Evolutionary conservation across 2,329 filamentous ascomycete species (phyloP).

Genomic region (Sordariomycetes sp.): DNA sequence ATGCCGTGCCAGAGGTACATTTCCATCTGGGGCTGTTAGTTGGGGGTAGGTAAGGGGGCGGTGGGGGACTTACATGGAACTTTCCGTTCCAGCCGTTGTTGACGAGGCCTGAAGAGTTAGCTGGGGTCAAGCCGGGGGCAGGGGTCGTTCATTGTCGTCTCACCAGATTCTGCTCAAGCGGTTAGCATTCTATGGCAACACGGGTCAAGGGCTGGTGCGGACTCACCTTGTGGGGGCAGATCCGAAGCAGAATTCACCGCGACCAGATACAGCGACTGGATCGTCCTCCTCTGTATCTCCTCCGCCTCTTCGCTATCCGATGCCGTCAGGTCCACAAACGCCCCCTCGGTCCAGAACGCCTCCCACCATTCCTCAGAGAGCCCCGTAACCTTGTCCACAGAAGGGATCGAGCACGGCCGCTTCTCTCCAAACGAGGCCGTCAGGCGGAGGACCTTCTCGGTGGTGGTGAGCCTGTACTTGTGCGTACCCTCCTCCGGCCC

Average conservation of each 20-base stretch:
- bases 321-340: conserved; percentile 27
- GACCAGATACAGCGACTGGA: conserved; percentile 30
- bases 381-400: not conserved
- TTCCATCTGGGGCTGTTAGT: conserved; percentile 24
- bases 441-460: not conserved
- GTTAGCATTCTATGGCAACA: not conserved
- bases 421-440: conserved; percentile 1
- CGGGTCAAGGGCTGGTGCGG: not conserved
- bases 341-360: conserved; percentile 25
- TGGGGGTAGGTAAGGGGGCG: not conserved
- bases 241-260: conserved; percentile 20
- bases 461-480: conserved; percentile 16
- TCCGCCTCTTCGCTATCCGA: conserved; percentile 23
- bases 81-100: conserved; percentile 34
- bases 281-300: conserved; percentile 30
- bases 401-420: not conserved
- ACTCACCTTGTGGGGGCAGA: conserved; percentile 4
- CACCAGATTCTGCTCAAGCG: conserved; percentile 2
- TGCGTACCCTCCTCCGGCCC: conserved; percentile 11
- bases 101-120: conserved; percentile 20
- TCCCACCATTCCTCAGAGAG: conserved; percentile 14
- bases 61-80: conserved; percentile 6
- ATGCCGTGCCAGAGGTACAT: conserved; percentile 43
- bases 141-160: not conserved
- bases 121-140: not conserved